Base-by-base conservation (phyloP, 1,284 basidiomycete genomes). In the Ustilago nuda region DNA sequence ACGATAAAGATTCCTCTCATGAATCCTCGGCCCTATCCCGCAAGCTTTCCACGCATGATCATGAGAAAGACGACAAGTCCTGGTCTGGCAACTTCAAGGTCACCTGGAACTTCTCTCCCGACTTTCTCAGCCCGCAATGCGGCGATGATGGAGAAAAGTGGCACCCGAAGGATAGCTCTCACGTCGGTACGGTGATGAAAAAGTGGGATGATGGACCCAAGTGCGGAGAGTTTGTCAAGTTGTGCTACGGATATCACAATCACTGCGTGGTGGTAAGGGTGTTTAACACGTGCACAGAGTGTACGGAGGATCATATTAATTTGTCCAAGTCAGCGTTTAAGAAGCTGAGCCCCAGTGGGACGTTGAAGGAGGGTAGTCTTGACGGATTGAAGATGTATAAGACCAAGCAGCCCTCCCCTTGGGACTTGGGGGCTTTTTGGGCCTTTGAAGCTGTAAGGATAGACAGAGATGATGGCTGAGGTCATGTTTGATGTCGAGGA, bases 251-350 rank as follows among this genome's bases (percentile, higher is more conserved):
- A 39, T 58, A 61, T 8, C n/a, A 72, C 45, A 66, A 76, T 50
- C 63, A 67, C 39, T 82, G 78, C 56, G 66, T 79, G 8, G 23
- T 52, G 37, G 82, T 85, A 2, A 78, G 83, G 45, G 72, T 83
- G 27, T 76, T 85, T n/a, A 82, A 85, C 67, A 65, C 82, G 65
- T 85, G 83, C 69, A 81, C 76, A 2, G 83, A 80, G 17, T 85
- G 83, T 63, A 68, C 60, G 1, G 12, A 66, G n/a, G 56, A 75
- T 65, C 76, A 80, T 54, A 71, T 85, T 17, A 82, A 85, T 64
- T 58, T 85, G 35, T 81, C 83, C 43, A 83, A 84, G 72, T 70
- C 69, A 8, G 82, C 82, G 17, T 85, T 85, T 70, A 76, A 81
- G 67, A 72, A 70, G 52, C 70, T 85, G 17, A 70, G 78, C 27